phyloP scores from a whole-genome alignment of 768 basidiomycete genomes.

The Naganishia friedmannii region DNA sequence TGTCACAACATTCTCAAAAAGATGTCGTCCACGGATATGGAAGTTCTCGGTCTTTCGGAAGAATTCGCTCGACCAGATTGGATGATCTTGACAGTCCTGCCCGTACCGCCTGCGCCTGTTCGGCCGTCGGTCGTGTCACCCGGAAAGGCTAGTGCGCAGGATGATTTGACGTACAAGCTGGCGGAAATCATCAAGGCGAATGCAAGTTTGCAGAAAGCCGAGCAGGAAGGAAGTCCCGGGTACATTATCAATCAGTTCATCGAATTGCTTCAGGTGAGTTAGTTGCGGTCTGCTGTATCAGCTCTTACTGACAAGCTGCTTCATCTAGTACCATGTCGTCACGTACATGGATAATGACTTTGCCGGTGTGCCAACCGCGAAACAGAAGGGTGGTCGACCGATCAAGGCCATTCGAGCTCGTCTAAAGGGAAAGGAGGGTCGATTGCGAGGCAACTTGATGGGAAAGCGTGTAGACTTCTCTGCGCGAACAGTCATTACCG shows the following conservation, averaged over 20 bases:
- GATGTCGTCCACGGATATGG: slow-evolving; percentile 83
- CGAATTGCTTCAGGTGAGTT: slow-evolving; percentile 80
- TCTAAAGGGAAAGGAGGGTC: slow-evolving; percentile 97
- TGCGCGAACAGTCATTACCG: slow-evolving; percentile 97
- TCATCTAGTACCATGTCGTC: slow-evolving; percentile 86
- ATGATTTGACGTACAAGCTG: slow-evolving; percentile 96
- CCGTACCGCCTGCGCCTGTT: slow-evolving; percentile 95
- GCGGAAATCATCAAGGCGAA: slow-evolving; percentile 95
- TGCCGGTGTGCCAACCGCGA: slow-evolving; percentile 92
- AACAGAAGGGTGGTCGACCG: slow-evolving; percentile 95
- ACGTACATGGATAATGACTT: slow-evolving; percentile 99
- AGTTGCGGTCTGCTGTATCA: slow-evolving; percentile 3
- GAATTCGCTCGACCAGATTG: slow-evolving; percentile 97
- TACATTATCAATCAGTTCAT: slow-evolving; percentile 95
- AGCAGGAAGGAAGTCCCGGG: slow-evolving; percentile 93
- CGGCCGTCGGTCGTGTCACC: slow-evolving; percentile 97
- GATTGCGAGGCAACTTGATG: slow-evolving; percentile 96
- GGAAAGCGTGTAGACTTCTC: slow-evolving; percentile 99
- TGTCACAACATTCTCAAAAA: slow-evolving; percentile 95
- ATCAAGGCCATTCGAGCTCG: slow-evolving; percentile 98
- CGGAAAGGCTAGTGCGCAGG: slow-evolving; percentile 90
- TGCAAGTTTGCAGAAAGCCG: slow-evolving; percentile 82
- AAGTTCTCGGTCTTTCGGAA: slow-evolving; percentile 84
- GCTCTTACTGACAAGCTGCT: not conserved
- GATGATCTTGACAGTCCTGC: slow-evolving; percentile 98